Evolutionary conservation across 495 filamentous ascomycete genomes (phyloP).

Genomic region (Penicillium riverlandense): DNA sequence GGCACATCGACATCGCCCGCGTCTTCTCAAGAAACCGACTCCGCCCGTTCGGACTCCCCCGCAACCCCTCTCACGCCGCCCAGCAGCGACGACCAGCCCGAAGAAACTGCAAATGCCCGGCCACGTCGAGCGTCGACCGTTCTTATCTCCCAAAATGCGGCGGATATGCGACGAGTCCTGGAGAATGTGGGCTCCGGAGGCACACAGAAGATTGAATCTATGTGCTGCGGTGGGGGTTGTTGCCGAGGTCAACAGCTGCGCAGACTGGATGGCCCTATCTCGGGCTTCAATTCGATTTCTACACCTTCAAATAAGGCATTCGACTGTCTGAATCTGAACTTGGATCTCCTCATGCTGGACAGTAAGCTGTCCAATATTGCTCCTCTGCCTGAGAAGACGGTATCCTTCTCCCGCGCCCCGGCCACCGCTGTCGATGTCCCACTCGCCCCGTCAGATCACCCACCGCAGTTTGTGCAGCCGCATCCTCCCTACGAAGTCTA

Average conservation of each 20-base stretch:
- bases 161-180: slow-evolving; percentile 63
- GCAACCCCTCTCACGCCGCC: slow-evolving; percentile 43
- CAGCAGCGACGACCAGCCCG: slow-evolving; percentile 40
- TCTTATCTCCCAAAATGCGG: slow-evolving; percentile 66
- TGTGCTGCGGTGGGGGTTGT: slow-evolving; percentile 92
- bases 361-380: slow-evolving; percentile 62
- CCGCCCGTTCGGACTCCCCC: slow-evolving; percentile 34
- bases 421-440: slow-evolving; percentile 25
- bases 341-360: slow-evolving; percentile 62
- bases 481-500: slow-evolving; percentile 89
- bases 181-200: slow-evolving; percentile 34
- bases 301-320: slow-evolving; percentile 78
- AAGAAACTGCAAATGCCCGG: slow-evolving; percentile 34
- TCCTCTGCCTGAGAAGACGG: slow-evolving; percentile 65
- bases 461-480: slow-evolving; percentile 87
- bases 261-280: slow-evolving; percentile 35
- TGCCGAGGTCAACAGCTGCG: slow-evolving; percentile 62
- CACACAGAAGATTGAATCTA: slow-evolving; percentile 49
- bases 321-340: slow-evolving; percentile 63
- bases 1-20: slow-evolving; percentile 16
- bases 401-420: slow-evolving; percentile 52
- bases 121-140: slow-evolving; percentile 71
- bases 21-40: slow-evolving; percentile 34
- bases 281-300: slow-evolving; percentile 46
- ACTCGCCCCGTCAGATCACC: slow-evolving; percentile 46